phyloP scores from a whole-genome alignment of 1,284 basidiomycete species.

The Ceratobasidium sp. region DNA sequence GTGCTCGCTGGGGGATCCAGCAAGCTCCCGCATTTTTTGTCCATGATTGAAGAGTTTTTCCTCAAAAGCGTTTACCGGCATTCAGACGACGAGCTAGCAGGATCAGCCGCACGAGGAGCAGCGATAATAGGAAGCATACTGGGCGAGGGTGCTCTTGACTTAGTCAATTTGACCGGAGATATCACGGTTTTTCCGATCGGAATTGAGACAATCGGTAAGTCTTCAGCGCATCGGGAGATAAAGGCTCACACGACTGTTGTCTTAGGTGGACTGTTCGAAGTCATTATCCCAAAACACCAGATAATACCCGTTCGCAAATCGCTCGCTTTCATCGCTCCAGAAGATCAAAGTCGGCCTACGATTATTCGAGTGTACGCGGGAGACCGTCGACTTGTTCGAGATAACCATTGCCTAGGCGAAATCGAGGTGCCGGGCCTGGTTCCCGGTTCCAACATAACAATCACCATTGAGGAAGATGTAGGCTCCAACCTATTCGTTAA shows the following conservation, averaged over 20 bases:
- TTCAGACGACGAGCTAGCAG: background rate
- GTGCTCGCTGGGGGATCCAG: constrained; percentile 1
- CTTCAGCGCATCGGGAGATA: background rate
- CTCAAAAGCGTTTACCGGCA: background rate
- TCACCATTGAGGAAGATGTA: background rate
- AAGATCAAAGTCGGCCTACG: no score
- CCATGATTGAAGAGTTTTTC: background rate
- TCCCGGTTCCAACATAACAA: background rate
- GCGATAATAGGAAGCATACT: background rate
- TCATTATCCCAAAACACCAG: background rate
- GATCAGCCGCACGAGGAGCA: background rate
- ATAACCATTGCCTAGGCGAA: background rate
- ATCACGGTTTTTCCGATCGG: background rate
- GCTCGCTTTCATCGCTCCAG: background rate
- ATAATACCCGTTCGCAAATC: background rate
- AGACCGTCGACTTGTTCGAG: background rate
- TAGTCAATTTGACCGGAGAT: no score
- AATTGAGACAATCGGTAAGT: constrained; percentile 12
- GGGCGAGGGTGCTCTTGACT: no score
- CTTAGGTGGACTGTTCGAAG: constrained; percentile 1
- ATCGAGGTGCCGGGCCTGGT: background rate
- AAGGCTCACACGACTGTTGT: background rate
- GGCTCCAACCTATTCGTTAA: background rate
- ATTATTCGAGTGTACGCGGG: constrained; percentile 3
- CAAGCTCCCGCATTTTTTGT: background rate